Percentiles rank a stretch among this genome's conserved stretches.
These are phyloP conservation scores for Rhododendron mucronatum DNA, from an alignment of 148 eudicot genomes.

Conservation along the genomic window DNA sequence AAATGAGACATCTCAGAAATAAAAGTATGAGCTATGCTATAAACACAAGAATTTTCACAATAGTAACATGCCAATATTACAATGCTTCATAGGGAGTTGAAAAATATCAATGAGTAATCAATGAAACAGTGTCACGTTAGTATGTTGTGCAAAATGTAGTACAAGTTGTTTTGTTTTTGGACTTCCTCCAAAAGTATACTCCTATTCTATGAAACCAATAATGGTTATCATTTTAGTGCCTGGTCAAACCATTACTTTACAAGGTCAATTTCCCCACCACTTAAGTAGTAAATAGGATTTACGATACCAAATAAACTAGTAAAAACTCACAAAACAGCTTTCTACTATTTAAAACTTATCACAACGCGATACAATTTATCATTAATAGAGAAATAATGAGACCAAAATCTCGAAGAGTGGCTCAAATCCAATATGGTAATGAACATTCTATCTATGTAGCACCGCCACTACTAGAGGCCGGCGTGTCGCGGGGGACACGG, in stretches of 20 bases:
- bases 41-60: not conserved
- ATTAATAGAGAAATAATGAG: not conserved
- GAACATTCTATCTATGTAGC: not conserved
- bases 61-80: not conserved
- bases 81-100: not conserved
- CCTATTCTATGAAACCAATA: not conserved
- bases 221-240: not conserved
- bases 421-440: not conserved
- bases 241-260: not conserved
- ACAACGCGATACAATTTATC: not conserved
- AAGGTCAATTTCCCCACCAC: not conserved
- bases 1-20: not conserved
- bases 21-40: not conserved
- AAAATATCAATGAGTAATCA: not conserved
- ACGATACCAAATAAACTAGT: not conserved
- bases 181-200: not conserved
- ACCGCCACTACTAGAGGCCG: too few species aligned
- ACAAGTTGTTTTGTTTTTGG: not conserved
- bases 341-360: not conserved
- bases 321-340: not conserved
- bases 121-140: not conserved
- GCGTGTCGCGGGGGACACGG: too few species aligned
- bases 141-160: not conserved
- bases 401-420: not conserved
- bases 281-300: not conserved